Evolutionary conservation across 2,329 filamentous ascomycete species (phyloP), one percentile per base, ranked within the genome.

Genomic region (Cercospora sesami): DNA sequence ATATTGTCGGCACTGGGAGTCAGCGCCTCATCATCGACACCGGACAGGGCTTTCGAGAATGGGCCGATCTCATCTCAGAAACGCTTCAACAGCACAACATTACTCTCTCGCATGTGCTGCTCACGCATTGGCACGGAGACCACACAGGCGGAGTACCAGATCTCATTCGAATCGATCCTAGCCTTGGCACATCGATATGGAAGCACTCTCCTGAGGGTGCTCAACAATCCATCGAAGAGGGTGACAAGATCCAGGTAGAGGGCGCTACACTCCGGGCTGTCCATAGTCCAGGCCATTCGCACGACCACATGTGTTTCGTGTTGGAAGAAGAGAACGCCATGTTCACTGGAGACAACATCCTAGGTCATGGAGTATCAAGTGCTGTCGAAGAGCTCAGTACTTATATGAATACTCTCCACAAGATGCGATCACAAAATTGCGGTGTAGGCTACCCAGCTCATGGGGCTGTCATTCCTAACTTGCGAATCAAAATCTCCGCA

Each of bases 51-150:
- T 68, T 74, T 16, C 78, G 75, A 31, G 75, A 75, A 62, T 81
- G 78, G 77, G 75, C 76, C 0, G 75, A 77, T 0, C 58, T 81
- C 5, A 73, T 85, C 14, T 53, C 69, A 0, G 68, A 68, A 1
- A 79, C 75, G 0, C 76, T 85, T 1, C 31, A 65, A 1, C 64
- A 75, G 2, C 42, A 55, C 0, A 60, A 68, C 1, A 74, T 83
- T 51, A 63, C 66, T 0, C 64, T 86, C 0, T 81, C 80, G 0
- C 80, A 83, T 64, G 78, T 83, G 3, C 71, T 83, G 1, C 69
- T 83, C 4, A 81, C 81, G 0, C 81, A 83, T 67, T 83, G 80
- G 80, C 81, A 83, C 67, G 79, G 80, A 3, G 81, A 83, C 67
- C 81, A 83, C 63, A 79, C 80, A 2, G 80, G 79, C 2, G 81